Base-by-base conservation (phyloP, 495 filamentous ascomycete species). In the Cryomyces antarcticus region DNA sequence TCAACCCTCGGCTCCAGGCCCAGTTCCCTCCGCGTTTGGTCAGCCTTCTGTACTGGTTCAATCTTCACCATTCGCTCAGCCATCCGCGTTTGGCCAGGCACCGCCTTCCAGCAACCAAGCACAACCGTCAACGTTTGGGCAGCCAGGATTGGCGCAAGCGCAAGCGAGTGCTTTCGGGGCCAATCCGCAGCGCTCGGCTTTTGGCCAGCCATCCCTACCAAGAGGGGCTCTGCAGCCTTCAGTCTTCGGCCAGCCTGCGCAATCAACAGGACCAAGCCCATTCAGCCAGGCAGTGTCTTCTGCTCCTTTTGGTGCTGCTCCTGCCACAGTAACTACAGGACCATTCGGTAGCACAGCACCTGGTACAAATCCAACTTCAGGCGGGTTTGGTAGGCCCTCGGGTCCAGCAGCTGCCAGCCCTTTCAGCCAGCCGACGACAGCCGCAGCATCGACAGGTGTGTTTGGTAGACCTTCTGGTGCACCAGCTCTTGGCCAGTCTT, bases 181-280 rank as follows among this genome's bases (percentile, higher is more conserved):
- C 12, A 39, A 38, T 30, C 17, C 17, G 17, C 17, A 24, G 17
- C 2, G 17, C 17, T 42, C 43, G 29, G 45, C 31, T 4, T 55
- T 55, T 30, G 52, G 52, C 30, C 45, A 49, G 38, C 44, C 52
- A 13, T 52, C 50, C 28, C 30, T 40, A 7, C 49, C 43, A 29
- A 46, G 46, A 9, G 10, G 38, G 27, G 38, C 27, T 24, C 17
- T 2, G 7, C 38, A 39, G 7, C 38, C 9, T 13, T 39, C 44
- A 47, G 27, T 34, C 24, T 38, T 47, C 5, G 42, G 43, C 6
- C 49, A 45, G 35, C 11, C 4, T 6, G 30, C 11, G 11, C 24
- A 13, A 12, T 38, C 41, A 13, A 24, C 17, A 24, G 17, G 17
- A 24, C 17, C 17, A 24, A 24, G 37, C 6, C 10, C 49, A 35